These are phyloP conservation scores for Globisporangium acanthophoron DNA, from an alignment of 352 stramenopile species.

Conservation along the genomic window DNA sequence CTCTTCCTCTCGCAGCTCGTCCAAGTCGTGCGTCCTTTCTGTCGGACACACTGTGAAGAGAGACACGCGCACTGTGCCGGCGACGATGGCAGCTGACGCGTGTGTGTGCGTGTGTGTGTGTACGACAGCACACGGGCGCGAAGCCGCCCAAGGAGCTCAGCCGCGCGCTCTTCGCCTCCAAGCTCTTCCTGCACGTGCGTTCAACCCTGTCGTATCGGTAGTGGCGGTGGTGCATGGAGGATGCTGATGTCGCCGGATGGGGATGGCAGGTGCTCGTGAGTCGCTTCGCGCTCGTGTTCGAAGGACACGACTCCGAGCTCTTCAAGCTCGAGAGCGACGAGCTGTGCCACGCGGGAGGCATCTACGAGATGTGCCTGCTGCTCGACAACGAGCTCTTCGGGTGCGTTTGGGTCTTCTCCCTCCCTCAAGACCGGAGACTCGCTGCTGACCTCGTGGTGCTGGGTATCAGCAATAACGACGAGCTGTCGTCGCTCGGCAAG, in stretches of 20 bases:
- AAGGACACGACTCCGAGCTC: constrained; percentile 41
- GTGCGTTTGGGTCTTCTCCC: constrained; percentile 17
- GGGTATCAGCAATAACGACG: constrained; percentile 14
- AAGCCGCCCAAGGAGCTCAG: constrained; percentile 27
- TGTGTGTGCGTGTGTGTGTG: background rate
- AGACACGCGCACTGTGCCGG: no score
- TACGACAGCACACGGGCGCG: constrained; percentile 15
- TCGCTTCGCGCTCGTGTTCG: constrained; percentile 48
- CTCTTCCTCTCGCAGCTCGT: constrained; percentile 66
- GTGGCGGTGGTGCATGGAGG: no score
- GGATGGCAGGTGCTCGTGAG: constrained; percentile 44
- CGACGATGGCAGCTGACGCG: no score
- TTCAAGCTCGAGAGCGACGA: constrained; percentile 74
- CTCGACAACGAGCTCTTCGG: constrained; percentile 38
- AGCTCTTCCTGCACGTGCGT: constrained; percentile 57
- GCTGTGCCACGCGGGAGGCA: constrained; percentile 46
- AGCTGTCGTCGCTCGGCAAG: constrained; percentile 22
- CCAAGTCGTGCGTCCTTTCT: constrained; percentile 30
- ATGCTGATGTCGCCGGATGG: background rate
- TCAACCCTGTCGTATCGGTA: background rate
- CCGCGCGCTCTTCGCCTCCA: constrained; percentile 43
- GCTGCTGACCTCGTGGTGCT: background rate
- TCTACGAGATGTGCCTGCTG: constrained; percentile 44
- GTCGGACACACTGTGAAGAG: no score
- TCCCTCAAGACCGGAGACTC: background rate